phyloP scores from a whole-genome alignment of 2,329 filamentous ascomycete genomes.

The Aspergillus sp. region DNA sequence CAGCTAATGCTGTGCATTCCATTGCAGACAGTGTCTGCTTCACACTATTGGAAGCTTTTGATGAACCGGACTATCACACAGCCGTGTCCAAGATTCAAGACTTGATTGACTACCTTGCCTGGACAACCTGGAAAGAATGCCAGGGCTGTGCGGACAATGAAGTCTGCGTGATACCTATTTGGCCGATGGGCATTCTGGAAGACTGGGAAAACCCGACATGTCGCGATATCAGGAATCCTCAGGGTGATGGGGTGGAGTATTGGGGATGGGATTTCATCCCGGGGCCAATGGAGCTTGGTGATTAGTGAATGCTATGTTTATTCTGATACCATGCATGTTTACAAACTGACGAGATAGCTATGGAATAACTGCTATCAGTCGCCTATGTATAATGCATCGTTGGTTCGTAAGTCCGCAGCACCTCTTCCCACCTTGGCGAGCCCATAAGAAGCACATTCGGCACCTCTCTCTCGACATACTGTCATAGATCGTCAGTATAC shows the following conservation, averaged over 20 bases:
- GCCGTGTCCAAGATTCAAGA: slow-evolving; percentile 28
- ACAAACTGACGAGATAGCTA: not conserved
- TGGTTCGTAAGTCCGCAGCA: not conserved
- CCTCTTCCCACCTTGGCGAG: not conserved
- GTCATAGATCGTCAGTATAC: not conserved
- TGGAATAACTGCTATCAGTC: no score
- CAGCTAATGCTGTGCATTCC: slow-evolving; percentile 21
- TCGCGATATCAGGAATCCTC: slow-evolving; percentile 20
- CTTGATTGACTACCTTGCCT: slow-evolving; percentile 48
- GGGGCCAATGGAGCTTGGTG: not conserved
- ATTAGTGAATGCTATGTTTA: not conserved
- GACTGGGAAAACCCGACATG: slow-evolving; percentile 50
- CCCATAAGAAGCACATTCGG: not conserved
- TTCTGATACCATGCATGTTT: not conserved
- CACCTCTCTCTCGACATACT: slow-evolving; percentile 1
- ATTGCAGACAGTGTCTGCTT: slow-evolving; percentile 28
- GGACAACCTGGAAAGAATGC: slow-evolving; percentile 56
- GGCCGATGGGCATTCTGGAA: slow-evolving; percentile 51
- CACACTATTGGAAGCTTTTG: slow-evolving; percentile 20
- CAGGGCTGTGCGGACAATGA: slow-evolving; percentile 48
- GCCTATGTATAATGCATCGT: not conserved
- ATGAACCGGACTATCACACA: slow-evolving; percentile 12
- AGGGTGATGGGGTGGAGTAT: slow-evolving; percentile 18
- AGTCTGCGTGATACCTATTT: slow-evolving; percentile 58
- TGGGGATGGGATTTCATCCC: slow-evolving; percentile 14